Evolutionary conservation across 495 filamentous ascomycete genomes (phyloP).

Genomic region (Daldinia grandis): DNA sequence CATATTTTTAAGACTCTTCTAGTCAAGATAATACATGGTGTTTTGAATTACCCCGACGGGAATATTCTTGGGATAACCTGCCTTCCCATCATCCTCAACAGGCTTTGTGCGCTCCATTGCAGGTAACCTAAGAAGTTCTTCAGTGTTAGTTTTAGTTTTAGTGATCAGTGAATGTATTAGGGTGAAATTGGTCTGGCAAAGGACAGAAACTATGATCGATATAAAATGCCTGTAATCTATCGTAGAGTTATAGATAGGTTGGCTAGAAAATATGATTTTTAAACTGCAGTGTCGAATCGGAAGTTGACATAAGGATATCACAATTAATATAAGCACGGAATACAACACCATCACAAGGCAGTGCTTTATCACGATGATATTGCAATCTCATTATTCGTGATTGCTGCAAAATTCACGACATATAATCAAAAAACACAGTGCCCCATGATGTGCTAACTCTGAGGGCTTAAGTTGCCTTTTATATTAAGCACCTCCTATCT

Average conservation of each 20-base stretch:
- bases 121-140: neutral
- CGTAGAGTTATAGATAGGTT: too few relatives aligned
- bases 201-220: too few relatives aligned
- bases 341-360: too few relatives aligned
- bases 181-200: too few relatives aligned
- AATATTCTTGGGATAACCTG: neutral
- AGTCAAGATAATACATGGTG: neutral
- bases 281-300: too few relatives aligned
- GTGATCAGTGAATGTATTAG: neutral
- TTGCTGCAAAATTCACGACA: neutral
- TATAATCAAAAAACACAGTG: neutral
- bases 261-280: too few relatives aligned
- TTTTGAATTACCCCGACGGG: conserved; percentile 4
- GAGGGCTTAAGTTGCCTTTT: too few relatives aligned
- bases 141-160: neutral
- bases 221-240: too few relatives aligned
- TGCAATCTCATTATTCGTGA: neutral
- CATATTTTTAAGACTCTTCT: neutral
- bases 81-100: neutral
- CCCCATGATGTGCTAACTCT: too few relatives aligned
- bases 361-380: neutral
- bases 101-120: neutral
- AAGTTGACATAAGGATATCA: too few relatives aligned
- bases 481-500: too few relatives aligned
- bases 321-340: too few relatives aligned